Base-by-base conservation (phyloP, 2,329 filamentous ascomycete genomes). In the Botrytis deweyae region DNA sequence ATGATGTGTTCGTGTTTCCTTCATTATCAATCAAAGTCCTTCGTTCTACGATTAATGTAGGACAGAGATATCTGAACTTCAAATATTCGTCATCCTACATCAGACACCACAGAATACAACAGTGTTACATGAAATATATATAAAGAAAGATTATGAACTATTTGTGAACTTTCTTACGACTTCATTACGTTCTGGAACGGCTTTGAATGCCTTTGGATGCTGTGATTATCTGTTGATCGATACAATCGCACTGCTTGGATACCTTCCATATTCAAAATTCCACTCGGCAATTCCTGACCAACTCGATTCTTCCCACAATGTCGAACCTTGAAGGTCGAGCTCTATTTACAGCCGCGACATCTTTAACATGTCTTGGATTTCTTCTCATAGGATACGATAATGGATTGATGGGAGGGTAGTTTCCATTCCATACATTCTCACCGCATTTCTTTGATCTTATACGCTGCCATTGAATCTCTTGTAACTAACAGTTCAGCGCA, bases 301-400 rank as follows among this genome's bases (percentile, higher is more conserved):
- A 12, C n/a, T 18, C 8, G 4, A 46, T 36, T 3, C 20, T 29
- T 18, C 18, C 29, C 22, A 33, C 20, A 1, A 73, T 73, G 72
- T 20, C 44, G 7, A 7, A 52, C 18, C 55, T 73, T 10, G 58
- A 73, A 73, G 78, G 78, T 29, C 74, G 75, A 33, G 68, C 80
- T 22, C 82, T 87, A 36, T 79, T 86, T 36, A 76, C 82, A 36
- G 81, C 84, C 29, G 84, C 86, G 73, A 85, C 83, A 36, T 78
- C 82, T 12, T 77, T 86, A 75, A 85, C 85, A 0, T 86, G 83
- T 44, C 75, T 86, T 58, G 84, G 85, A 0, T 87, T 87, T 74
- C 81, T 86, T 76, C 81, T 86, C 52, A 86, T 87, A 61, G 85
- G 85, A 33, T 86, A 82, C 74, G 84, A 85, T 74, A 85, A 86